These are phyloP conservation scores for Dendrocalamus latiflorus DNA, from an alignment of 202 grass and related monocot species.

Conservation along the genomic window DNA sequence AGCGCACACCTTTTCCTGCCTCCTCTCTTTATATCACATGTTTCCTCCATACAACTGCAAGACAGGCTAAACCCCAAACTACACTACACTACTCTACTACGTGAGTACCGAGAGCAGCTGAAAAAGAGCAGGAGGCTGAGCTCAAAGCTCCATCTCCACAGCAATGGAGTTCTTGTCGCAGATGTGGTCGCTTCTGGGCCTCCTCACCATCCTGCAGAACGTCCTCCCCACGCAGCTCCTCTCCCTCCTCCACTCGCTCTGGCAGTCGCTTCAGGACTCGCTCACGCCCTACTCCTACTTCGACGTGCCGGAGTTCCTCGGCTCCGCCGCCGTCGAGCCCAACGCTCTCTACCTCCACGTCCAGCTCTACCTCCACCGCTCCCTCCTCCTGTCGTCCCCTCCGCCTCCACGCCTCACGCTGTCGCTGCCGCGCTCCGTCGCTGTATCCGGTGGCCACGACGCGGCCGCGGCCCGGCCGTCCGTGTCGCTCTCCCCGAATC, in stretches of 20 bases:
- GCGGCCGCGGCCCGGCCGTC: slow-evolving; percentile 25
- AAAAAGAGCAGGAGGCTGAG: not conserved
- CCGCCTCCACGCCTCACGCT: slow-evolving; percentile 77
- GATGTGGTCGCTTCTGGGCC: slow-evolving; percentile 93
- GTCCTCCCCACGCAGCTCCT: slow-evolving; percentile 89
- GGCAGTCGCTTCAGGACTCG: slow-evolving; percentile 88
- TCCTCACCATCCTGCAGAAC: slow-evolving; percentile 96
- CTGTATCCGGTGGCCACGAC: not conserved
- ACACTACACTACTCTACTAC: not conserved
- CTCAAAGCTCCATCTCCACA: not conserved
- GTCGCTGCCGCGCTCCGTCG: slow-evolving; percentile 45
- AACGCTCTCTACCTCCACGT: slow-evolving; percentile 89
- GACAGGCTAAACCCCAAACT: not conserved
- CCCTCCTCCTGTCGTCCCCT: slow-evolving; percentile 49
- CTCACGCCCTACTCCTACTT: slow-evolving; percentile 93
- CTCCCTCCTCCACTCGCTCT: slow-evolving; percentile 78
- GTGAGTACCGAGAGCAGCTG: not conserved
- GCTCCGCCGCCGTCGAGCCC: slow-evolving; percentile 81
- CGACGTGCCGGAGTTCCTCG: slow-evolving; percentile 85
- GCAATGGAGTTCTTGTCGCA: slow-evolving; percentile 85
- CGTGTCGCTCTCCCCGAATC: slow-evolving; percentile 88
- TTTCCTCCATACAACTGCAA: slow-evolving; percentile 31
- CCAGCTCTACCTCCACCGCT: slow-evolving; percentile 86
- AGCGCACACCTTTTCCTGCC: not conserved
- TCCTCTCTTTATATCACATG: slow-evolving; percentile 8